phyloP scores from a whole-genome alignment of 257 asterid genomes.

The Capsicum chinense region DNA sequence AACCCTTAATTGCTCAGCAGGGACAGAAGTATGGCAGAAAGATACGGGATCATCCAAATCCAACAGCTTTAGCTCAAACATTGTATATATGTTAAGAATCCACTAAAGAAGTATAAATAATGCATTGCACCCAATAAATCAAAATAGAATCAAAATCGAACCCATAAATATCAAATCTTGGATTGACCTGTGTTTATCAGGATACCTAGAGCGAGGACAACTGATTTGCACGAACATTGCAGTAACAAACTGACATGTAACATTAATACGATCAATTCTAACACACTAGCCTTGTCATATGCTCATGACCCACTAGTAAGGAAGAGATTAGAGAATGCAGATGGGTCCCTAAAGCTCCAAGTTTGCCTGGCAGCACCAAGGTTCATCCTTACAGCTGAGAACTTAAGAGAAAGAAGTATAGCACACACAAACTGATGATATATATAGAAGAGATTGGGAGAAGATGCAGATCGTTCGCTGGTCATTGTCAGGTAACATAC shows the following conservation, averaged over 20 bases:
- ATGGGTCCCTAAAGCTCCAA: background rate
- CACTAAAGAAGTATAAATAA: background rate
- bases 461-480: background rate
- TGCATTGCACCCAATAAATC: background rate
- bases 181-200: background rate
- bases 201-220: background rate
- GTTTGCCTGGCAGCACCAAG: slow-evolving; percentile 14
- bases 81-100: background rate
- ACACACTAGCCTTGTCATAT: background rate
- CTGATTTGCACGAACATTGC: background rate
- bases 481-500: background rate
- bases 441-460: background rate
- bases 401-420: slow-evolving; percentile 7
- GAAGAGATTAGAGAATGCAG: background rate
- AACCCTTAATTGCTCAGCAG: background rate
- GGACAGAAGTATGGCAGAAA: background rate
- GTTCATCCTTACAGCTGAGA: background rate
- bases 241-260: background rate
- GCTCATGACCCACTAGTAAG: background rate
- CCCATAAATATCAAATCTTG: background rate
- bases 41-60: background rate
- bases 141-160: background rate
- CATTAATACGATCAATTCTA: background rate
- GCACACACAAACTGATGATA: background rate
- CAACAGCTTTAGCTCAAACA: background rate